Base-by-base conservation (phyloP, 345 rosid species). In the Citrus australasica region DNA sequence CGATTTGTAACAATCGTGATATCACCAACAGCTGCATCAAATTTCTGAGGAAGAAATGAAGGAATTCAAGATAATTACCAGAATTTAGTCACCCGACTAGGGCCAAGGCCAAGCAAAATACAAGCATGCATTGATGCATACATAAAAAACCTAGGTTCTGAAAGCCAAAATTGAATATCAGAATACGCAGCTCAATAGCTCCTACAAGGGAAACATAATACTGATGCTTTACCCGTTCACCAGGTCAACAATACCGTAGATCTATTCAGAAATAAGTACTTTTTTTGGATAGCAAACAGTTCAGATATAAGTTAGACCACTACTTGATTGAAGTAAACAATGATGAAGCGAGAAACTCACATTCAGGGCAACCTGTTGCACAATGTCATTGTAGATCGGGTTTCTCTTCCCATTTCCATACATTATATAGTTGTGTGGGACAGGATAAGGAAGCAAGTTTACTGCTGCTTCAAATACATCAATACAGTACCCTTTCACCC, bases 391-490 rank as follows among this genome's bases (percentile, higher is more conserved):
- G 87, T 91, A 95, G 13, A 16, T 74, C 24, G 98, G 99, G 76
- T 88, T 94, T 76, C 78, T 74, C 76, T 83, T 74, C 63, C 98
- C 98, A 61, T 89, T 85, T 64, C 98, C 99, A 27, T 79, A 85
- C 61, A 90, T 69, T 30, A 92, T 71, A 79, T 89, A 95, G 9
- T 69, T 87, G 78, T 16, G 93, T 17, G 93, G 97, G 67, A 93
- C 98, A 11, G 97, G 88, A 88, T 96, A 93, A 9, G 95, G 92
- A 73, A 96, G 91, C 90, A 96, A 88, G 71, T 78, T 85, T 68
- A 96, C 62, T 7, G 98, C 99, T 48, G 95, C 92, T 85, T 96
- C 99, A 79, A 96, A 96, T 65, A 96, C 88, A 82, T 96, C 99
- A 17, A 96, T 91, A 78, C 97, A 90, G 79, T 79, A 93, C 81